These are phyloP conservation scores for Steccherinum ochraceum DNA, from an alignment of 768 basidiomycete genomes.

Conservation along the genomic window DNA sequence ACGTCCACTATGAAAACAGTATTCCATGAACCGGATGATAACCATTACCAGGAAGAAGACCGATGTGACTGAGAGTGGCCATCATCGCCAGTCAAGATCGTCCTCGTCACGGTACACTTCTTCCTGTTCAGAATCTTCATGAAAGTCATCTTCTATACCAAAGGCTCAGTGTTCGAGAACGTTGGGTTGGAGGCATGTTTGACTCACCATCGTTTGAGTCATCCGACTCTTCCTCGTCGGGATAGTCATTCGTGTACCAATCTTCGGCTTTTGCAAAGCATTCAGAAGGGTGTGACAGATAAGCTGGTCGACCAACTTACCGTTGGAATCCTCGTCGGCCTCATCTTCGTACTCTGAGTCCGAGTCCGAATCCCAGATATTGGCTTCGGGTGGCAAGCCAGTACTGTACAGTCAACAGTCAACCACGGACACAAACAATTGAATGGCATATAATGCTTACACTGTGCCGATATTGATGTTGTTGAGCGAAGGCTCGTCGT, in stretches of 20 bases:
- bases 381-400: slow-evolving; percentile 53
- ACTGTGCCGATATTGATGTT: slow-evolving; percentile 55
- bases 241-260: slow-evolving; percentile 82
- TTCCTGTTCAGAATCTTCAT: slow-evolving; percentile 47
- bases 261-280: slow-evolving; percentile 53
- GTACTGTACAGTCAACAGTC: slow-evolving; percentile 33
- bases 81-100: neutral
- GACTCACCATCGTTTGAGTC: slow-evolving; percentile 33
- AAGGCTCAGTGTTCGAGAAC: neutral
- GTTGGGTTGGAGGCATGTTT: neutral
- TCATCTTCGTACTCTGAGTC: slow-evolving; percentile 20
- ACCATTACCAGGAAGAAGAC: no score
- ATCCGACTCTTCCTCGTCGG: slow-evolving; percentile 46
- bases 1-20: no score
- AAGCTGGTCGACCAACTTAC: slow-evolving; percentile 35
- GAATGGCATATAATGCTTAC: slow-evolving; percentile 32
- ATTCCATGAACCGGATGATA: no score
- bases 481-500: slow-evolving; percentile 27
- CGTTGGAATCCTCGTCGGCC: slow-evolving; percentile 68
- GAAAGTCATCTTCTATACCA: slow-evolving; percentile 42
- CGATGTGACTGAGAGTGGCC: no score
- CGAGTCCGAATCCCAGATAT: slow-evolving; percentile 35
- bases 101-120: slow-evolving; percentile 21
- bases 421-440: neutral
- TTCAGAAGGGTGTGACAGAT: neutral